Conservation (phyloP, 169 alveolate genomes). For the Plasmodium adleri region DNA sequence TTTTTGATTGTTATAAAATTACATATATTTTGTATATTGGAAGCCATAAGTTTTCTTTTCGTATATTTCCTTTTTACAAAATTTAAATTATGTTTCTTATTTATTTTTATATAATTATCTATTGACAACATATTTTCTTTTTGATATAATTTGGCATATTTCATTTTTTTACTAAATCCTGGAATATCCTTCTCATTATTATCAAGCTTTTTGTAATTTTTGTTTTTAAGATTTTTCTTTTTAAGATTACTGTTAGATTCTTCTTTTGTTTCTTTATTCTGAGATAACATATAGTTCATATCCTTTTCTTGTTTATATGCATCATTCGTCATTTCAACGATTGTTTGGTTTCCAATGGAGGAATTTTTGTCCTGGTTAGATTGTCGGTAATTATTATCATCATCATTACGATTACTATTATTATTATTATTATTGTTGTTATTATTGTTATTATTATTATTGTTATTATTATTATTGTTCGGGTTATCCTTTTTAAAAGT, state of each 20-base stretch:
- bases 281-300: not conserved
- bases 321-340: not conserved
- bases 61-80: not conserved
- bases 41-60: slow-evolving; percentile 8
- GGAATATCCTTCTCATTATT: slow-evolving; percentile 8
- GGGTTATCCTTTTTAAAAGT: slow-evolving; percentile 22
- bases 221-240: slow-evolving; percentile 11
- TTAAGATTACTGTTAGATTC: slow-evolving; percentile 4
- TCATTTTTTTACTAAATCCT: slow-evolving; percentile 31
- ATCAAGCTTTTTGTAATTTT: not conserved
- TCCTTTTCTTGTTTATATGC: not conserved
- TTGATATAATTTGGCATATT: slow-evolving; percentile 29
- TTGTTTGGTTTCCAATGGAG: too few relatives aligned
- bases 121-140: slow-evolving; percentile 46
- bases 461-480: slow-evolving; percentile 1
- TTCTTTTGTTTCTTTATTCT: slow-evolving; percentile 10
- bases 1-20: not conserved
- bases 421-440: not conserved
- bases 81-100: slow-evolving; percentile 7
- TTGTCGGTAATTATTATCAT: not conserved
- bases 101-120: slow-evolving; percentile 48
- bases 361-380: too few relatives aligned
- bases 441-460: slow-evolving; percentile 1
- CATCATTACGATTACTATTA: not conserved
- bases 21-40: slow-evolving; percentile 28